Percentiles rank a stretch among this genome's conserved stretches.
These are phyloP conservation scores for Hericium rajendrae DNA, from an alignment of 768 basidiomycete species.

Conservation along the genomic window DNA sequence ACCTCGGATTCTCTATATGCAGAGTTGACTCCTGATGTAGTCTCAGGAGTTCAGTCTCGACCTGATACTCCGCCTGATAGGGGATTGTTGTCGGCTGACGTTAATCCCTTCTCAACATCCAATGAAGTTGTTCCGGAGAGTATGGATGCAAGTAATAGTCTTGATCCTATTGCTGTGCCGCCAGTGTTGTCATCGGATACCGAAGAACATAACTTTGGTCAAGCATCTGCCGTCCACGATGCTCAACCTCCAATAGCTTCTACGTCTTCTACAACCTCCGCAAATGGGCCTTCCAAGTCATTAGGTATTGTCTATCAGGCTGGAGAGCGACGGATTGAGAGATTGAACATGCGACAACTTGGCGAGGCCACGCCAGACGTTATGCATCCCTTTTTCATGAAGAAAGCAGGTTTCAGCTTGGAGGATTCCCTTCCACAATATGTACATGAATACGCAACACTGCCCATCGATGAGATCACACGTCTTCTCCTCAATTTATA, in stretches of 20 bases:
- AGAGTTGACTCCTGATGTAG: no score
- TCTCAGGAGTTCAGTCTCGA: no score
- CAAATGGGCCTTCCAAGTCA: constrained; percentile 7
- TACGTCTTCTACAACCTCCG: background rate
- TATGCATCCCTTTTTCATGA: constrained; percentile 83
- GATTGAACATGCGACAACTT: constrained; percentile 76
- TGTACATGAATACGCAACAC: constrained; percentile 80
- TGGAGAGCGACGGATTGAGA: constrained; percentile 57
- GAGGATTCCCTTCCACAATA: constrained; percentile 82
- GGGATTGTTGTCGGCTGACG: no score
- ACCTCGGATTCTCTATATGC: background rate
- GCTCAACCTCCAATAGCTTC: background rate
- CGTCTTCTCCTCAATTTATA: constrained; percentile 69
- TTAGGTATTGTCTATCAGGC: constrained; percentile 41
- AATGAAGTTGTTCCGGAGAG: no score
- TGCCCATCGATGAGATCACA: constrained; percentile 78
- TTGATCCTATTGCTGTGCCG: no score
- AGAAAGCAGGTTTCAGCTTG: constrained; percentile 73
- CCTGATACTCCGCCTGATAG: no score
- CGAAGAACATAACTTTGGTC: background rate
- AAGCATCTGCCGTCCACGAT: background rate
- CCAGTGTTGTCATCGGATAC: no score
- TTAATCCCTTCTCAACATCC: no score
- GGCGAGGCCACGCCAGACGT: constrained; percentile 86
- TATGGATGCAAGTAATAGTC: no score